Evolutionary conservation across 805 yeast genomes (phyloP), one percentile per base, ranked within the genome.

Genomic region (Kuraishia cidri): DNA sequence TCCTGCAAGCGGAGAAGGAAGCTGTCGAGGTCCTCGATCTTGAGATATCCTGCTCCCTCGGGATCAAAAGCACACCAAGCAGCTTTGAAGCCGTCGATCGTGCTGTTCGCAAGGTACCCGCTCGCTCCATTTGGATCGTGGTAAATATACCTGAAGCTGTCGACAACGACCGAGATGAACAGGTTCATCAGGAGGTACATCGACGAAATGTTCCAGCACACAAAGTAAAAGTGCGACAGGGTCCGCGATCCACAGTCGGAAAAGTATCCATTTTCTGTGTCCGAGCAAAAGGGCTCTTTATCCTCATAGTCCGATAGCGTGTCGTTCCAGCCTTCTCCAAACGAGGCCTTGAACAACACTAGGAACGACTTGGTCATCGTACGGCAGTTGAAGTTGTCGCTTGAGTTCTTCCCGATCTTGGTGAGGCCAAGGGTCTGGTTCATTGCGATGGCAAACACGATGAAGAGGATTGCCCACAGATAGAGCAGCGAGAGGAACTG

Each of bases 321-420:
- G 46, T 81, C 73, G 50, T 90, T 90, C 98, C 98, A 90, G 3
- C 94, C 95, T 57, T 90, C 97, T 5, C 96, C 98, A 54, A 90
- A 86, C 60, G 94, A 81, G 64, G 80, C 74, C 38, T 86, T 69
- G 58, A 90, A 90, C 13, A 90, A 57, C 27, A 88, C 52, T 30
- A 90, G 69, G 46, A 90, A 53, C 0, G 95, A 70, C 45, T 85
- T 88, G 1, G 94, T 83, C 2, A 90, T 87, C 0, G 95, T 81
- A 37, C 98, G 62, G 41, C 86, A 68, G 46, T 92, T 92, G 29
- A 78, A 50, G 45, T 79, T 79, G 11, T 69, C 75, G 0, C 79
- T 57, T 0, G 95, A 83, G 45, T 83, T 75, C 0, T 75, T 65
- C 0, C 97, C 97, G 2, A 81, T 48, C 46, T 77, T 77, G 0